Conservation (phyloP, 768 basidiomycete species). For the Coprinopsis strossmayeri region DNA sequence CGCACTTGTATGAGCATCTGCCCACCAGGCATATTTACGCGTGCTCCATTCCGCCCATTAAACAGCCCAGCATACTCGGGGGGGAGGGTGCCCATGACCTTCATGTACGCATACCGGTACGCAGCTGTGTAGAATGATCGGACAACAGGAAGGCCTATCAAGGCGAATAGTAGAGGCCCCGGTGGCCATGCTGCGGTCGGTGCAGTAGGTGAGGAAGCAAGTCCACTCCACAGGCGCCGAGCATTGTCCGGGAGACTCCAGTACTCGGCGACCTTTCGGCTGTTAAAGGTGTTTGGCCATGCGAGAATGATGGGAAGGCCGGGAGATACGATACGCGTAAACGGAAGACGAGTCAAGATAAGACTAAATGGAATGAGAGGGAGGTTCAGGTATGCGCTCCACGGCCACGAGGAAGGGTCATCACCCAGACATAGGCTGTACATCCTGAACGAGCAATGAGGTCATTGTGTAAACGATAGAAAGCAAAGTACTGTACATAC, state of each 20-base stretch:
- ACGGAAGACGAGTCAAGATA: constrained; percentile 49
- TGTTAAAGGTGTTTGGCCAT: constrained; percentile 35
- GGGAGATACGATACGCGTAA: constrained; percentile 24
- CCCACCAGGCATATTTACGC: constrained; percentile 20
- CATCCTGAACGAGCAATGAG: constrained; percentile 33
- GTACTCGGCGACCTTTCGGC: constrained; percentile 24
- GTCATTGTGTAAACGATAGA: not conserved
- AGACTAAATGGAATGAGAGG: constrained; percentile 66
- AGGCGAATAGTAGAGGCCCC: constrained; percentile 48
- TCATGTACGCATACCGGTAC: constrained; percentile 33
- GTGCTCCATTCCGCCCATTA: constrained; percentile 15
- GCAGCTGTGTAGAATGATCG: constrained; percentile 36
- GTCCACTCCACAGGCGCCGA: constrained; percentile 24
- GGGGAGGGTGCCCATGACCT: constrained; percentile 36
- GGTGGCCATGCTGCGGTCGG: constrained; percentile 43
- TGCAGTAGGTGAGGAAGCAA: constrained; percentile 17
- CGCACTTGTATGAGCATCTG: constrained; percentile 30
- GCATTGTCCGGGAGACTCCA: constrained; percentile 28
- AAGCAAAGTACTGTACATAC: constrained; percentile 23
- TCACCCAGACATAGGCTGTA: constrained; percentile 58
- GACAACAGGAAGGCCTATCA: constrained; percentile 45
- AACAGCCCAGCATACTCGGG: constrained; percentile 19
- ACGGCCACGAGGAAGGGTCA: constrained; percentile 69
- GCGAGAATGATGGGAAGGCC: constrained; percentile 40
- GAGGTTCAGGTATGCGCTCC: constrained; percentile 69